Evolutionary conservation across 1,284 basidiomycete species (phyloP).

Genomic region (Boletus sp.): DNA sequence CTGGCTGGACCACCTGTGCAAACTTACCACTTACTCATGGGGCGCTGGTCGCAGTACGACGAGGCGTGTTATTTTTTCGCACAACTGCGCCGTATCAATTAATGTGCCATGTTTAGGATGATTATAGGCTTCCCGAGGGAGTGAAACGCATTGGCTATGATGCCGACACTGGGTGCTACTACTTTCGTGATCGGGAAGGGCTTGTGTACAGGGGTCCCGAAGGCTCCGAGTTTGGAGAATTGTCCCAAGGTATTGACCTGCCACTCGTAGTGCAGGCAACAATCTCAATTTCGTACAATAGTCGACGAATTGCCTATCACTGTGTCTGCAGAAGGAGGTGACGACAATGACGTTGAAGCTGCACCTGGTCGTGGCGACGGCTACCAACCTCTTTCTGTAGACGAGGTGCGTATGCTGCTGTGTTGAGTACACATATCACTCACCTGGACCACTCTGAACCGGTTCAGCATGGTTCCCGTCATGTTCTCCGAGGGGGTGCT

Average conservation of each 20-base stretch:
- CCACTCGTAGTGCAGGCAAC: background rate
- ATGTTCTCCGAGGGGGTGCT: conserved; percentile 37
- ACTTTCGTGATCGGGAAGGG: conserved; percentile 49
- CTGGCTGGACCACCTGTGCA: conserved; percentile 23
- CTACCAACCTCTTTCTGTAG: conserved; percentile 50
- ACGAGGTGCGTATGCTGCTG: conserved; percentile 43
- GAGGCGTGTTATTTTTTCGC: conserved; percentile 33
- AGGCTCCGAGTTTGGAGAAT: conserved; percentile 52
- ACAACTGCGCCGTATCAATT: background rate
- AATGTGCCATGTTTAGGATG: conserved; percentile 40
- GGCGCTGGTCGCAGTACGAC: conserved; percentile 57
- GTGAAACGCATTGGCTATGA: conserved; percentile 63
- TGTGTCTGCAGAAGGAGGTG: conserved; percentile 23
- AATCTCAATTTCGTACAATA: conserved; percentile 7
- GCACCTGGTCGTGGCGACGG: conserved; percentile 48
- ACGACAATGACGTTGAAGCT: conserved; percentile 52
- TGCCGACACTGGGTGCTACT: conserved; percentile 52
- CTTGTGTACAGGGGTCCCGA: conserved; percentile 46
- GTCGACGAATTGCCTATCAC: conserved; percentile 24
- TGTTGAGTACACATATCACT: conserved; percentile 2
- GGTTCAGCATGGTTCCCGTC: conserved; percentile 31
- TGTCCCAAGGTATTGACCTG: conserved; percentile 43
- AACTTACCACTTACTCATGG: conserved; percentile 33
- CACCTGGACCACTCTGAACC: conserved; percentile 21
- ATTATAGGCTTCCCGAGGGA: conserved; percentile 56